A percentile compares a stretch with the other conserved stretches of the same genome.
These are phyloP conservation scores for Naganishia albida DNA, from an alignment of 1,284 basidiomycete genomes.

Conservation along the genomic window DNA sequence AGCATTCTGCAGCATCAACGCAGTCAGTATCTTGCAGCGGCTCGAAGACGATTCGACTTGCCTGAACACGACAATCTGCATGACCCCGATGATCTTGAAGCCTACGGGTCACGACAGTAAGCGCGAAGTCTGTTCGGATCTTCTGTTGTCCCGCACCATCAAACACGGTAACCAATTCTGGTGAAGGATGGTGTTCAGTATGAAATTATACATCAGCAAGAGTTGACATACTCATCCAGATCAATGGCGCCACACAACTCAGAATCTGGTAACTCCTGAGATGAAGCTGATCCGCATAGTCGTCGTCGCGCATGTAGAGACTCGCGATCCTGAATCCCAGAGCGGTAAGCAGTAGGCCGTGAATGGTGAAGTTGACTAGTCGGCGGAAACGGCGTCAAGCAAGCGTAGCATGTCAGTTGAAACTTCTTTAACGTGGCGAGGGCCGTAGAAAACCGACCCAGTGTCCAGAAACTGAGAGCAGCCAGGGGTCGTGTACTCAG, in stretches of 20 bases:
- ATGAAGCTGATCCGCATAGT: conserved; percentile 55
- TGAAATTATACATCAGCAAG: background rate
- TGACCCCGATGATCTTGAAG: conserved; percentile 62
- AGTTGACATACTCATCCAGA: conserved; percentile 78
- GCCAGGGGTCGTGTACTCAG: conserved; percentile 43
- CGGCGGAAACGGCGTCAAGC: conserved; percentile 52
- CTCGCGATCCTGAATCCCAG: conserved; percentile 73
- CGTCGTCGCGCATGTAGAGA: conserved; percentile 56
- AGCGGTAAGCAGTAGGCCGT: conserved; percentile 69
- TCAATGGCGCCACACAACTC: conserved; percentile 79
- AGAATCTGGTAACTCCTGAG: conserved; percentile 81
- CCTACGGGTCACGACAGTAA: conserved; percentile 50
- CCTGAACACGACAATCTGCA: conserved; percentile 55
- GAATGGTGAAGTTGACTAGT: conserved; percentile 68
- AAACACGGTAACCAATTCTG: conserved; percentile 75
- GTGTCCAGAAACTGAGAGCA: conserved; percentile 40
- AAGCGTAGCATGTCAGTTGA: conserved; percentile 35
- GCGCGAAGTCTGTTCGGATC: conserved; percentile 38
- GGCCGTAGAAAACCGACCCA: conserved; percentile 38
- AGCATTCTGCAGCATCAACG: conserved; percentile 62
- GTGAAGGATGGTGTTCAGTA: background rate
- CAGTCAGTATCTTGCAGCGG: background rate
- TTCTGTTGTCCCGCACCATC: conserved; percentile 55
- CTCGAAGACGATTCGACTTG: conserved; percentile 4
- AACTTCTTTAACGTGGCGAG: conserved; percentile 59